phyloP scores from a whole-genome alignment of 352 stramenopile genomes.

The Pythium biforme region DNA sequence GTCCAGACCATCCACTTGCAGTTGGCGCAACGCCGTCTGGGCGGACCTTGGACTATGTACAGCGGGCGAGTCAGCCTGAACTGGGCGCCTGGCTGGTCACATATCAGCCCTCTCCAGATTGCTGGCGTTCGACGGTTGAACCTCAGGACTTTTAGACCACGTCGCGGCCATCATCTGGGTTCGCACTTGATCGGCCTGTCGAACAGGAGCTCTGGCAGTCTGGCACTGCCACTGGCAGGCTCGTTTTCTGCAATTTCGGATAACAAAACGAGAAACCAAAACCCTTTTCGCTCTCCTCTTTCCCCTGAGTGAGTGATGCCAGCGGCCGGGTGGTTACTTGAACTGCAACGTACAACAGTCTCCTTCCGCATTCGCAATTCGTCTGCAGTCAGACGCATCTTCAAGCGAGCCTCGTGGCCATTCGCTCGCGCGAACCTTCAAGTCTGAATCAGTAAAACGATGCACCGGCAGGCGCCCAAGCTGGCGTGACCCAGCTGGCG shows the following conservation, averaged over 20 bases:
- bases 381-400: conserved; percentile 18
- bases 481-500: conserved; percentile 2
- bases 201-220: too few species aligned
- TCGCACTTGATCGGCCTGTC: too few species aligned
- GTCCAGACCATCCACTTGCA: conserved; percentile 4
- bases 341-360: conserved; percentile 25
- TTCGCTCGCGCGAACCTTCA: conserved; percentile 6
- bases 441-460: conserved; percentile 1
- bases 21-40: not conserved
- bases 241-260: not conserved
- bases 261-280: not conserved
- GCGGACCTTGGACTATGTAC: not conserved
- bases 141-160: not conserved
- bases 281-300: not conserved
- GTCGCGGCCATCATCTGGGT: conserved; percentile 13
- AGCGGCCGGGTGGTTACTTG: not conserved
- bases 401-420: conserved; percentile 7
- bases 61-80: not conserved
- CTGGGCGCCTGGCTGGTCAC: conserved; percentile 20
- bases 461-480: not conserved
- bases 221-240: too few species aligned
- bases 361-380: conserved; percentile 8
- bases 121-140: not conserved
- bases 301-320: too few species aligned
- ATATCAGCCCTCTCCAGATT: conserved; percentile 10